Conservation (phyloP, 2,329 filamentous ascomycete genomes). For the Colletotrichum sidae region DNA sequence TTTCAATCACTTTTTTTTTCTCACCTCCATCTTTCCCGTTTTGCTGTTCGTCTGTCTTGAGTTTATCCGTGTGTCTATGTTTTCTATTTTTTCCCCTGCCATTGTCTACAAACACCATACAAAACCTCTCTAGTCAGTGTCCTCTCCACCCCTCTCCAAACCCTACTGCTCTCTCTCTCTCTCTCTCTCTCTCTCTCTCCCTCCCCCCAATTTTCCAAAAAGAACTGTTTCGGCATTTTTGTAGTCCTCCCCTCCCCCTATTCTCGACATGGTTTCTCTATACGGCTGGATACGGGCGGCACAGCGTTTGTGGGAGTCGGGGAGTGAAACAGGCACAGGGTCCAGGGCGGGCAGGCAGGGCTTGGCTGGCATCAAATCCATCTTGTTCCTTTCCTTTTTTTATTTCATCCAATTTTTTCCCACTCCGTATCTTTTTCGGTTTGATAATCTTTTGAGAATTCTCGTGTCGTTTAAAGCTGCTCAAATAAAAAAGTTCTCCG, state of each 20-base stretch:
- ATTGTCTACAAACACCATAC: too few species aligned
- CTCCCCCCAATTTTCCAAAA: conserved; percentile 23
- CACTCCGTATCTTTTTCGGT: conserved; percentile 1
- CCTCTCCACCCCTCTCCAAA: conserved; percentile 8
- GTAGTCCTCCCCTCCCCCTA: conserved; percentile 11
- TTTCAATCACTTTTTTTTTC: conserved; percentile 33
- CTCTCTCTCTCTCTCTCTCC: conserved; percentile 29
- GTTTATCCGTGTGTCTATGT: too few species aligned
- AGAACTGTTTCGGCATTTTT: too few species aligned
- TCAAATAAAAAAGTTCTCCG: too few species aligned
- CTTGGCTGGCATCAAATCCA: conserved; percentile 10
- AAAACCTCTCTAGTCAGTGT: background rate
- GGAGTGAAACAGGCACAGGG: conserved; percentile 33
- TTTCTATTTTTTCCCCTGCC: too few species aligned
- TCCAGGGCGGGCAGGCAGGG: conserved; percentile 35
- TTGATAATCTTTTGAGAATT: conserved; percentile 13
- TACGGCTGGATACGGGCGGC: conserved; percentile 37
- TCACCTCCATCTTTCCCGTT: conserved; percentile 5
- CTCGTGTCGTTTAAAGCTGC: background rate
- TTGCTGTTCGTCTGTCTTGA: too few species aligned
- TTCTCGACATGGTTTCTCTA: conserved; percentile 26
- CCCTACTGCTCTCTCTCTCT: conserved; percentile 9
- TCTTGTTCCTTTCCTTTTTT: conserved; percentile 13
- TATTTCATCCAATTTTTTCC: conserved; percentile 1
- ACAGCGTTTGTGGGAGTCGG: conserved; percentile 39